Conservation (phyloP, 441 rosid genomes). For the Adansonia grandidieri region DNA sequence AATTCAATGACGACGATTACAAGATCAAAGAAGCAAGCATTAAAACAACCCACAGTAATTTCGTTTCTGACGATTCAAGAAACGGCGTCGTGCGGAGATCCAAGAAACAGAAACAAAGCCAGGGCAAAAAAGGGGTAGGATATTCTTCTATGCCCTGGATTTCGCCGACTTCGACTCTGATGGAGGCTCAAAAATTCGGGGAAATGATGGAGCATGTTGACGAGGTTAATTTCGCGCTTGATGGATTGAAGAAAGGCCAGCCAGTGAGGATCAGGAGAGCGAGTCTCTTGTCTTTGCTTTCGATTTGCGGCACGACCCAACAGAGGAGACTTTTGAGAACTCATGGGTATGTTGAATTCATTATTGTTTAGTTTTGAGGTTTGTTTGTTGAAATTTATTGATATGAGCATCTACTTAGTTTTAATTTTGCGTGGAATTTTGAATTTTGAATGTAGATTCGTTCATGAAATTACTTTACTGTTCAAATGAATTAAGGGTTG, state of each 20-base stretch:
- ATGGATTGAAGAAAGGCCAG: conserved; percentile 81
- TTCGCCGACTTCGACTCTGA: conserved; percentile 64
- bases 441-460: background rate
- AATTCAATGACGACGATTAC: conserved; percentile 31
- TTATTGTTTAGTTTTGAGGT: conserved; percentile 20
- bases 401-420: conserved; percentile 21
- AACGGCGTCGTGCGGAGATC: conserved; percentile 41
- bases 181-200: conserved; percentile 97
- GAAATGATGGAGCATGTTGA: conserved; percentile 99
- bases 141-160: conserved; percentile 35
- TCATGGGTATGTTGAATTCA: conserved; percentile 51
- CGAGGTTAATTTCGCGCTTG: conserved; percentile 94
- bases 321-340: conserved; percentile 83
- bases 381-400: background rate
- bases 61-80: conserved; percentile 32
- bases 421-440: conserved; percentile 11
- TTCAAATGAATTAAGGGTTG: background rate
- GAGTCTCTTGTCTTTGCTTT: conserved; percentile 71
- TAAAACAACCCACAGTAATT: conserved; percentile 18
- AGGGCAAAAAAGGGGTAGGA: conserved; percentile 25
- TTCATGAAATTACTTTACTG: background rate
- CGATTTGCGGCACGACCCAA: conserved; percentile 70
- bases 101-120: conserved; percentile 47
- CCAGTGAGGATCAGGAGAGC: conserved; percentile 83
- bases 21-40: conserved; percentile 24